Evolutionary conservation across 2,329 filamentous ascomycete genomes (phyloP), one percentile per base, ranked within the genome.

Genomic region (Annulohypoxylon truncatum): DNA sequence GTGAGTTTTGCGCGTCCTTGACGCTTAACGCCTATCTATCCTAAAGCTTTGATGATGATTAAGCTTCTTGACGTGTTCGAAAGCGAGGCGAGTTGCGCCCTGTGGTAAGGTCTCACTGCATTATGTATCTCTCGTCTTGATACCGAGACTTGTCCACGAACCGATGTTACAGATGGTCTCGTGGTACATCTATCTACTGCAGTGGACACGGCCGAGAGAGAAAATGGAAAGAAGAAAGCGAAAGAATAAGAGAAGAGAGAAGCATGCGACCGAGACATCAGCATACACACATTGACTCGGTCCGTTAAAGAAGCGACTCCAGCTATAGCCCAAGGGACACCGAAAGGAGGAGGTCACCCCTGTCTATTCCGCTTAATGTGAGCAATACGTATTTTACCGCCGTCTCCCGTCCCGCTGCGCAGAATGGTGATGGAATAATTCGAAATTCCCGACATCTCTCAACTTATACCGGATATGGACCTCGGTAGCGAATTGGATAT

Each of bases 311-410:
- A 67, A 72, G 58, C 67, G 61, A 68, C 54, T 58, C 53, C 15
- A 72, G 58, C 38, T 64, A 71, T 53, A 50, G 61, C 61, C 47
- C 50, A 59, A 63, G 67, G 67, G 67, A 62, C 68, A 66, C 72
- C 66, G 66, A 64, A 73, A 73, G 67, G 56, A 61, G 70, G 61
- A 62, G 59, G 64, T 38, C 64, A 67, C 56, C 69, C 68, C 65
- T 67, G 53, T 53, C 62, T 55, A 66, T 69, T 20, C 73, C 70
- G 72, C 73, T 73, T 71, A 71, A 74, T 74, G 69, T 70, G 62
- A 50, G 20, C 57, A 59, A 56, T 65, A 67, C 61, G 61, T 67
- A 73, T 75, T 75, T 75, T 75, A 70, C 74, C 73, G 73, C 73
- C 56, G 55, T 63, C 65, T 60, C 69, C 65, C 66, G 66, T 64